These are phyloP conservation scores for Colletotrichum theobromicola DNA, from an alignment of 2,329 filamentous ascomycete species.

Conservation along the genomic window DNA sequence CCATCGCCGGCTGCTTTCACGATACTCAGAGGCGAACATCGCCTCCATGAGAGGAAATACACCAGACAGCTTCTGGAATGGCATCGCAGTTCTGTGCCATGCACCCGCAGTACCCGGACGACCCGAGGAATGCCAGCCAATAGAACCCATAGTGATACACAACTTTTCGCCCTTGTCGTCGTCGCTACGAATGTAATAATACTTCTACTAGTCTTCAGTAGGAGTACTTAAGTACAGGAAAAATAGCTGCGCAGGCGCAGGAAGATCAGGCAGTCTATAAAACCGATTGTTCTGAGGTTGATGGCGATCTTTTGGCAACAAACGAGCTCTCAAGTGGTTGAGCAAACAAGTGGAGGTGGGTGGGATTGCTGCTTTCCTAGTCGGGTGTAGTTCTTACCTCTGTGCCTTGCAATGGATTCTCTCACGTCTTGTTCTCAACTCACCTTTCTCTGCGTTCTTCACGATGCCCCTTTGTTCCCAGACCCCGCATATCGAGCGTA, in stretches of 20 bases:
- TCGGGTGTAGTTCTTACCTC: neutral
- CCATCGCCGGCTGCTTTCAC: neutral
- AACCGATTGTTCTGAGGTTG: too few relatives aligned
- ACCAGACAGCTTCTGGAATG: neutral
- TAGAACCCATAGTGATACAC: neutral
- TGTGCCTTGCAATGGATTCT: neutral
- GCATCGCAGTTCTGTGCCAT: neutral
- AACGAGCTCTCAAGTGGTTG: too few relatives aligned
- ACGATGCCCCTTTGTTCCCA: neutral
- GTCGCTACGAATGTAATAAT: too few relatives aligned
- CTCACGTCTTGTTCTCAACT: neutral
- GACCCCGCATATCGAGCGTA: too few relatives aligned
- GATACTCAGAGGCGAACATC: neutral
- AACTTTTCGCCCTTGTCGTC: neutral
- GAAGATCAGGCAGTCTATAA: too few relatives aligned
- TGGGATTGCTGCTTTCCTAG: neutral
- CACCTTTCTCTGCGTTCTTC: neutral
- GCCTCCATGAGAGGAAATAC: neutral
- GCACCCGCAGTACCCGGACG: neutral
- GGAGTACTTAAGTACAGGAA: too few relatives aligned
- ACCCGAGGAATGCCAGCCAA: neutral
- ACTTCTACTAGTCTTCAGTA: too few relatives aligned
- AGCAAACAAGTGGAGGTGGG: neutral
- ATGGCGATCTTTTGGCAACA: too few relatives aligned
- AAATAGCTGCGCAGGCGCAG: too few relatives aligned